Conservation (phyloP, 1,284 basidiomycete species). For the Salmacisia buchloeana region DNA sequence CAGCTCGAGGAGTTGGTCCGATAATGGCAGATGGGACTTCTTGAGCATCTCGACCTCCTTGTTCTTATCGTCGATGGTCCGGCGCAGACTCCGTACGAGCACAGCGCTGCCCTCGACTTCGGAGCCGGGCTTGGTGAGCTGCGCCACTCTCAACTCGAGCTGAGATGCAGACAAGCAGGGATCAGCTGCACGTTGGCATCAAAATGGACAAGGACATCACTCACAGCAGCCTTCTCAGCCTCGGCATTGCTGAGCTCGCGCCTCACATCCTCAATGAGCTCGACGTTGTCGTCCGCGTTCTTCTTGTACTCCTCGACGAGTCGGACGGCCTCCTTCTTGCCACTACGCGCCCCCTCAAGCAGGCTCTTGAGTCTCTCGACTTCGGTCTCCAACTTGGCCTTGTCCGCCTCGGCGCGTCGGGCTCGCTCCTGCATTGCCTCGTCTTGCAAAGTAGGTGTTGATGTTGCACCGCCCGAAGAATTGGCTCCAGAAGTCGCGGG, state of each 20-base stretch:
- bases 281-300: constrained; percentile 17
- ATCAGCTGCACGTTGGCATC: background rate
- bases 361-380: constrained; percentile 57
- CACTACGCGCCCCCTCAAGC: constrained; percentile 52
- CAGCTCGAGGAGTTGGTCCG: constrained; percentile 4
- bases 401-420: constrained; percentile 25
- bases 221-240: background rate
- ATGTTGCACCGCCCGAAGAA: background rate
- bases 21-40: constrained; percentile 19
- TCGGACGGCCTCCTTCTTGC: constrained; percentile 16
- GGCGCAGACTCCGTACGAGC: background rate
- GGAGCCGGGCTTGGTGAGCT: background rate
- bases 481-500: constrained; percentile 14
- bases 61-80: constrained; percentile 25
- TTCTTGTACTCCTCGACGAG: background rate
- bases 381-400: constrained; percentile 49
- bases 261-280: constrained; percentile 15
- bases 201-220: background rate
- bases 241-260: background rate
- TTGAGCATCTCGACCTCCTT: constrained; percentile 28
- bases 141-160: background rate
- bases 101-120: background rate
- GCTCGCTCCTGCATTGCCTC: constrained; percentile 26
- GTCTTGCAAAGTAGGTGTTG: constrained; percentile 17
- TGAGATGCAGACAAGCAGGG: background rate